A percentile compares a stretch with the other conserved stretches of the same genome.
Evolutionary conservation across 2,329 filamentous ascomycete genomes (phyloP).

Genomic region (Chaetomium globosum): DNA sequence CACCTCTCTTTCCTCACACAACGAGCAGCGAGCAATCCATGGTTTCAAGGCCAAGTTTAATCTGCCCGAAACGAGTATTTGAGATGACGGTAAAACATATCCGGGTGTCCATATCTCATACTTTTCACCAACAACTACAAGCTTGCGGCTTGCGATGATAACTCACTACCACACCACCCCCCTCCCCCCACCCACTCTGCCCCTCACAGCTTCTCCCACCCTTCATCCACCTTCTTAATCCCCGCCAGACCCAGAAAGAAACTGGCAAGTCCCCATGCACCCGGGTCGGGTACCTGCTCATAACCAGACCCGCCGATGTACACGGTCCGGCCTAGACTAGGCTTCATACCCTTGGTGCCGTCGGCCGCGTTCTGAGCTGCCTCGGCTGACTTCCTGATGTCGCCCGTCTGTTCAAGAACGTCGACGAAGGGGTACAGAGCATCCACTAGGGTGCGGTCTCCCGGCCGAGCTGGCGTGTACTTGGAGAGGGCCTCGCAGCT

Average conservation of each 20-base stretch:
- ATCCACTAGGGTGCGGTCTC: constrained; percentile 89
- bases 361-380: constrained; percentile 77
- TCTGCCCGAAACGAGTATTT: background rate
- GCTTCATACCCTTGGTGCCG: constrained; percentile 87
- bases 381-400: constrained; percentile 71
- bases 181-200: background rate
- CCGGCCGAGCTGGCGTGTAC: constrained; percentile 87
- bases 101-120: constrained; percentile 1
- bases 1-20: background rate
- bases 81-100: constrained; percentile 12
- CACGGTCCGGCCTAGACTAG: constrained; percentile 79
- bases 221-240: constrained; percentile 33
- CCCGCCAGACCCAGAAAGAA: constrained; percentile 79
- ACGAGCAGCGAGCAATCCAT: background rate
- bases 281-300: constrained; percentile 68
- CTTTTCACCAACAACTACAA: background rate
- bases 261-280: constrained; percentile 72
- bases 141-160: background rate
- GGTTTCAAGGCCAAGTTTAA: background rate
- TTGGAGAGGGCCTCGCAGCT: constrained; percentile 71
- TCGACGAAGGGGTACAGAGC: constrained; percentile 86
- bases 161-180: background rate
- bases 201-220: constrained; percentile 32
- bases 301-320: constrained; percentile 78
- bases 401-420: constrained; percentile 64